These are phyloP conservation scores for Teunomyces lycoperdinae DNA, from an alignment of 805 yeast genomes.

Conservation along the genomic window DNA sequence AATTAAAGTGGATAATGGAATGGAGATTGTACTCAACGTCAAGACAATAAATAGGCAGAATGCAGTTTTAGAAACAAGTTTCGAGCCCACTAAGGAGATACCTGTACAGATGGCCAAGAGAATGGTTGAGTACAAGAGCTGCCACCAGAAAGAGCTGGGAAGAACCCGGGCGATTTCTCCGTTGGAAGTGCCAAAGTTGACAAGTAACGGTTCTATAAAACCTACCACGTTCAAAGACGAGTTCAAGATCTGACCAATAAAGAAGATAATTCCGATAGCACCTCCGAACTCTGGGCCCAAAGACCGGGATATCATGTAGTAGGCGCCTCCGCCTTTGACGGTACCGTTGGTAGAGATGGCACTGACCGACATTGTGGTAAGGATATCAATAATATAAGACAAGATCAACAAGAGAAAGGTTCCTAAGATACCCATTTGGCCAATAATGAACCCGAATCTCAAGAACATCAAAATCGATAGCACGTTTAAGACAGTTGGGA, in stretches of 20 bases:
- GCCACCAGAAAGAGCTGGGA: constrained; percentile 71
- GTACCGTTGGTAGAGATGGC: constrained; percentile 98
- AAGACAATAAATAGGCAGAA: constrained; percentile 66
- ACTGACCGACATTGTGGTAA: constrained; percentile 86
- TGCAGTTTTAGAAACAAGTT: constrained; percentile 79
- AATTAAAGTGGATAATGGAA: constrained; percentile 74
- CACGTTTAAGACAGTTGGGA: constrained; percentile 92
- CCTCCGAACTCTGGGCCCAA: constrained; percentile 99
- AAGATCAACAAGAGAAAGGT: constrained; percentile 62
- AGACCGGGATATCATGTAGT: constrained; percentile 93
- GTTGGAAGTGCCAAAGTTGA: constrained; percentile 62
- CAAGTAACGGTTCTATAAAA: constrained; percentile 83
- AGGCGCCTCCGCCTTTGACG: constrained; percentile 97
- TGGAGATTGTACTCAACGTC: constrained; percentile 68
- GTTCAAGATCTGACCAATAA: constrained; percentile 89
- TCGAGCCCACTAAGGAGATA: constrained; percentile 77
- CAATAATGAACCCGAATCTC: constrained; percentile 91
- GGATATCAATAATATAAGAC: constrained; percentile 75
- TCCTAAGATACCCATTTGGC: constrained; percentile 90
- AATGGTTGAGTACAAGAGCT: constrained; percentile 66
- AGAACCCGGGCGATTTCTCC: constrained; percentile 59
- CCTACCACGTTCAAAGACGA: constrained; percentile 94
- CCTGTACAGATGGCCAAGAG: constrained; percentile 69
- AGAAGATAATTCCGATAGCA: constrained; percentile 91
- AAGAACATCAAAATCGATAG: constrained; percentile 91